These are phyloP conservation scores for Cavenderia fasciculata DNA, from an alignment of 78 protist genomes.

Conservation along the genomic window DNA sequence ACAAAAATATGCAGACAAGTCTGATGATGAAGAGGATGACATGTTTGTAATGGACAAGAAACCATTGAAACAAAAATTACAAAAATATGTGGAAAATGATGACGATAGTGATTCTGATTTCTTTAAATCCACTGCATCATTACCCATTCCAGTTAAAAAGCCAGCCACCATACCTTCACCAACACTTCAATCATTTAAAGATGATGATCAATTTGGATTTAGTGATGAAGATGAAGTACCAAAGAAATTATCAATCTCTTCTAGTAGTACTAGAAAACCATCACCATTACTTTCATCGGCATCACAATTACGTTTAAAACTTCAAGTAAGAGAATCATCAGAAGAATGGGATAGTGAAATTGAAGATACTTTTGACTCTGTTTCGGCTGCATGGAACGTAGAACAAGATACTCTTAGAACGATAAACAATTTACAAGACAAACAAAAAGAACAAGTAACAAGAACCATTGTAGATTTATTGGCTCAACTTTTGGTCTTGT, in stretches of 20 bases:
- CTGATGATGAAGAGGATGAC: constrained; percentile 27
- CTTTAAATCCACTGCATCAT: no score
- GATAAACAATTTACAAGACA: constrained; percentile 57
- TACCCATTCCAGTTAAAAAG: no score
- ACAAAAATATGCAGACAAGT: constrained; percentile 19
- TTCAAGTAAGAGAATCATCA: neutral
- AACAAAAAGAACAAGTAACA: constrained; percentile 52
- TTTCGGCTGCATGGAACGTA: constrained; percentile 12
- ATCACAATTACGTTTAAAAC: no score
- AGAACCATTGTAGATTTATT: constrained; percentile 57
- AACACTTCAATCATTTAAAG: neutral
- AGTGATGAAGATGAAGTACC: neutral
- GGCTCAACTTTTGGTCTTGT: no score
- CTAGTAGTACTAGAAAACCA: no score
- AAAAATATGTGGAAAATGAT: neutral
- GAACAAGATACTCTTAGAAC: constrained; percentile 21
- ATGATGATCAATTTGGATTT: constrained; percentile 6
- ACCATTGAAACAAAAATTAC: constrained; percentile 1
- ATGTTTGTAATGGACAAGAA: neutral
- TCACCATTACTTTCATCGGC: no score
- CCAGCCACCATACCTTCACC: neutral
- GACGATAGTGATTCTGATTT: neutral
- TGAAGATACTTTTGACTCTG: constrained; percentile 56
- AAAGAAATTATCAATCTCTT: no score
- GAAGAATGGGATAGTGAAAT: constrained; percentile 71